Base-by-base conservation (phyloP, 495 filamentous ascomycete genomes). In the Pseudoneurospora amorphoporcata region DNA sequence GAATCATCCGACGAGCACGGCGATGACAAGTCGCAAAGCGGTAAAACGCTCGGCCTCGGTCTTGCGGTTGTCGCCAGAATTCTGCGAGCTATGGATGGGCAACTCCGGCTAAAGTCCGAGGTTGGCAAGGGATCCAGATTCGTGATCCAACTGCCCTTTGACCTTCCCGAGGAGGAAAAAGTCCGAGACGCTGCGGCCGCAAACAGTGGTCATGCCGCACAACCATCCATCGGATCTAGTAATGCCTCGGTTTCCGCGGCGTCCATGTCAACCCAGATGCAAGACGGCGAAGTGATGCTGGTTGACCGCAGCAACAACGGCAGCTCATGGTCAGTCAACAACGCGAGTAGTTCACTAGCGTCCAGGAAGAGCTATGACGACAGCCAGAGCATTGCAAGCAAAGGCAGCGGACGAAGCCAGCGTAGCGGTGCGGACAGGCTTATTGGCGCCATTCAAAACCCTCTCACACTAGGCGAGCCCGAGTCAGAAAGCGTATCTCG, bases 71-170 rank as follows among this genome's bases (percentile, higher is more conserved):
- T 97, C 3, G 92, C 95, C 47, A 86, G 94, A 32, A 93, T 92
- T 65, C 84, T 97, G 29, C 87, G 88, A n/a, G 97, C 92, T 76
- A 94, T 97, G 91, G 90, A 95, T 70, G 95, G 95, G 0, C 95
- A 97, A 73, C 80, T 98, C 23, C 88, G 92, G 32, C 84, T 98
- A 7, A 96, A 94, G 75, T 97, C 94, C 0, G 93, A 97, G 78
- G 87, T 91, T 79, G 92, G 92, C 0, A 92, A 91, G 76, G 95
- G 95, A 1, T 95, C 94, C 39, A 86, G 91, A 39, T 96, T 98
- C 75, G 86, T 91, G 23, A 88, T 94, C 16, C 87, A 89, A 71
- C 77, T 94, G 43, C 90, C 89, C 4, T 92, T 94, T 71, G 83
- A 88, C 8, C 75, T 94, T 5, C 88, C 91, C 0, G 77, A 83